Base-by-base conservation (phyloP, 768 basidiomycete genomes). In the Crepidotus variabilis region DNA sequence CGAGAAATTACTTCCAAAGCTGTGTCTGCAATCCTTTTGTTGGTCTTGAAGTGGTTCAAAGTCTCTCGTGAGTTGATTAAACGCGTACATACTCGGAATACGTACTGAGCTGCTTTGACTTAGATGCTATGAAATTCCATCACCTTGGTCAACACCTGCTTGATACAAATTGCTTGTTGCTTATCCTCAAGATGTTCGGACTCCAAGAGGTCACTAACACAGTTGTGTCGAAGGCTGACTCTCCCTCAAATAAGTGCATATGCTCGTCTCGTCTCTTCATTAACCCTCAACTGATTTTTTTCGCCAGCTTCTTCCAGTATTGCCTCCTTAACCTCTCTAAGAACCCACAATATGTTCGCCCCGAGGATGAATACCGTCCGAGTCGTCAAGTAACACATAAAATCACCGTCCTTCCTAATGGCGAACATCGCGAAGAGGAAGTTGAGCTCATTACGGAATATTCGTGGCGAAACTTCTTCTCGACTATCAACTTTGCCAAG, bases 101-200 rank as follows among this genome's bases (percentile, higher is more conserved):
- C 11, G n/a, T 50, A 33, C 47, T 48, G 39, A n/a, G 11, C 24
- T 33, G 13, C 39, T 49, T 46, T 21, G 23, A 51, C 35, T 36
- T 54, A 98, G 96, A 98, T 72, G 86, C 89, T 18, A 95, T 99
- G 90, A 98, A 99, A 69, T 98, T 97, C 67, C 95, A 99, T 70
- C 94, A 98, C 69, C 79, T 99, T 21, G 94, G 94, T n/a, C 94
- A 96, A 69, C 83, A 93, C 33, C 76, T 99, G 7, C 84, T 99
- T 46, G 96, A 98, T 63, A 95, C 94, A 21, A 98, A 98, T 65
- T 96, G 94, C 67, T 72, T 98, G 11, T 75, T 98, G 28, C 78
- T 98, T 28, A 92, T 98, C 50, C 74, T 99, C 63, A 98, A 98
- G 77, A 97, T 98, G 88, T 98, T 98, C 69, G 93, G 95, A n/a